phyloP scores from a whole-genome alignment of 805 yeast species.

The Candida argentea region DNA sequence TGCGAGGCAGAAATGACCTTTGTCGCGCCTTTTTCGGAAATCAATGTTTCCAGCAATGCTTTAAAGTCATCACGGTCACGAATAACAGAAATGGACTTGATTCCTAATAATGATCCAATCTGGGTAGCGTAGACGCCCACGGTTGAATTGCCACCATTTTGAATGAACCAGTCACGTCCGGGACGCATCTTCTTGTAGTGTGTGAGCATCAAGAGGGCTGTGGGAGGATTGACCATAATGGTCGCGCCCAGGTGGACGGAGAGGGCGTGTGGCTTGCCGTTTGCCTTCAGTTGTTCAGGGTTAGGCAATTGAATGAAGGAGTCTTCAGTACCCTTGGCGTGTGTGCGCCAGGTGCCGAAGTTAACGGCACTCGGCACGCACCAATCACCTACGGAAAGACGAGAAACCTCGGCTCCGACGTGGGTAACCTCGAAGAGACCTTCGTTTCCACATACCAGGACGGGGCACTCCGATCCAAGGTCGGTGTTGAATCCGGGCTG shows the following conservation, averaged over 20 bases:
- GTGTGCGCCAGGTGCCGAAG: conserved; percentile 92
- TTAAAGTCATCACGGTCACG: conserved; percentile 77
- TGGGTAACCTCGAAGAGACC: conserved; percentile 82
- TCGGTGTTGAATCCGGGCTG: conserved; percentile 40
- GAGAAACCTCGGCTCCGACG: conserved; percentile 44
- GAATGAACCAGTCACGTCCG: conserved; percentile 82
- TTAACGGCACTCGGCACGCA: conserved; percentile 68
- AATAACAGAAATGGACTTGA: conserved; percentile 78
- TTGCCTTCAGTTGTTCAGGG: conserved; percentile 34
- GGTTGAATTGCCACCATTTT: conserved; percentile 93
- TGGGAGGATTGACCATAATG: conserved; percentile 82
- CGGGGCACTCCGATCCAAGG: conserved; percentile 51
- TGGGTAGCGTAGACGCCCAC: conserved; percentile 91
- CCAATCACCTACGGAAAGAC: conserved; percentile 70
- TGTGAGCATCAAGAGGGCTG: conserved; percentile 83
- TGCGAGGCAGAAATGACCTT: conserved; percentile 85
- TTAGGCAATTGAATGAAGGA: conserved; percentile 52
- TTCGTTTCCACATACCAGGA: conserved; percentile 89
- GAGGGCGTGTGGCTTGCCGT: conserved; percentile 22
- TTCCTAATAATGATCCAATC: conserved; percentile 66
- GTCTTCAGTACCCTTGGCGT: conserved; percentile 43
- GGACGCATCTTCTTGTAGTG: conserved; percentile 50
- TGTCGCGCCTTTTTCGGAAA: conserved; percentile 63
- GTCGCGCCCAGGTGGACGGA: conserved; percentile 67
- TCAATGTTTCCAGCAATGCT: conserved; percentile 43